Base-by-base conservation (phyloP, 208 protist genomes). In the Trypanosoma brucei region DNA sequence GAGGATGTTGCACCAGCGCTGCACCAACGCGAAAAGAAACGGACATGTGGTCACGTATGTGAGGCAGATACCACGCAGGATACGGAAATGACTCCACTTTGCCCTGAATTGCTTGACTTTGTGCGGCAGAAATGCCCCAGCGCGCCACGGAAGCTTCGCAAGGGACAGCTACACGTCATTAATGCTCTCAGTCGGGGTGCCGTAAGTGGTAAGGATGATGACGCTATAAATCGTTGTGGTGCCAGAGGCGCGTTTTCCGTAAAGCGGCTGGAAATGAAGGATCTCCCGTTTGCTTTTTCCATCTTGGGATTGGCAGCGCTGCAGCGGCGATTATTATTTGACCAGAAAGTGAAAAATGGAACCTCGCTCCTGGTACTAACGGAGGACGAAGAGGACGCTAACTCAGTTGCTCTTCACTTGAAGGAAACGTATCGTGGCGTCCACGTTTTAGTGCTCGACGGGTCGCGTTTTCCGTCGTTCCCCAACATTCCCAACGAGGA, bases 1-100 rank as follows among this genome's bases (percentile, higher is more conserved):
- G 56, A 51, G 1, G 81, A 91, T 42, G 68, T 91, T n/a, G 81
- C 86, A 3, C 84, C 84, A 5, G 74, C 79, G 0, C 80, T 91
- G 31, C 64, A 66, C 14, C 50, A 69, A 13, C 62, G 71, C 11
- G 38, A 73, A 53, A 11, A 65, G 49, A 62, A 57, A 6, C 44
- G 37, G 6, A 37, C n/a, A 2, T n/a, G 46, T 46, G 48, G 13
- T 36, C 7, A 31, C 5, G 36, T 5, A 31, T 38, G 9, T 38
- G 14, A 46, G 2, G 52, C 49, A 14, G 54, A 35, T 33, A 55
- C 34, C 34, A 48, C 31, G 34, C 44, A 31, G 30, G 50, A 52
- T 13, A 3, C 48, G 9, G 48, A 46, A 11, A 34, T 59, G 31
- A 46, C 40, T 51, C 58, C 39, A 30, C 59, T 71, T 9, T 59